Evolutionary conservation across 441 rosid species (phyloP), one percentile per base, ranked within the genome.

Genomic region (Cnidoscolus chayamansa): DNA sequence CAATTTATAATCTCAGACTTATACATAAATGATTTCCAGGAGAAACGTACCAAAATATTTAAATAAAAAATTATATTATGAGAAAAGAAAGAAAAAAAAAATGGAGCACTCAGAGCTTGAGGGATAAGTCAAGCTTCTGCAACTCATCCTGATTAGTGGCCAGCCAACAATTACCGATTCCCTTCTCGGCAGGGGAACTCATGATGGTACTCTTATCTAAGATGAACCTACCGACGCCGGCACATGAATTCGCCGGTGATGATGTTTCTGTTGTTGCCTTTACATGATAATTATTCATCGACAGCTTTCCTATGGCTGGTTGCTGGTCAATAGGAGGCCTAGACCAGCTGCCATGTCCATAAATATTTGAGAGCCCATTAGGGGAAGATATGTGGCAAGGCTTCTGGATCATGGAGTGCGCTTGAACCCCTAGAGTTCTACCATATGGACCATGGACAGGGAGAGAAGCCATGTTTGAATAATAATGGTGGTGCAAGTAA

Each of bases 81-180:
- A 40, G 45, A 6, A 4, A 40, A 70, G 12, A 20, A 66, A 68
- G 25, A 66, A 16, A 65, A 53, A 10, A 66, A 56, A 30, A 65
- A 56, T 56, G 57, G 63, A 62, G 10, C 7, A 8, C 30, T 82
- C 66, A 92, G 70, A 90, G 97, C 85, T 84, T 92, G 67, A 92
- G 94, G 62, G 94, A 86, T 72, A 91, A 78, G 75, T 91, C 97
- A 71, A 91, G 87, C 74, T 86, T 89, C 77, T 86, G 87, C 73
- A 82, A 60, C 59, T 86, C 89, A 68, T 88, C 90, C 70, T 87
- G 84, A 68, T 79, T 68, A 54, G 53, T 72, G 48, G 65, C 65
- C 71, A 73, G 70, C 85, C 87, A 77, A 74, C 53, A 74, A 60
- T 72, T 78, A 48, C 64, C 68, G 5, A 51, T 62, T 15, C 61